Evolutionary conservation across 805 yeast genomes (phyloP), one percentile per base, ranked within the genome.

Genomic region (Metschnikowia vanudenii): DNA sequence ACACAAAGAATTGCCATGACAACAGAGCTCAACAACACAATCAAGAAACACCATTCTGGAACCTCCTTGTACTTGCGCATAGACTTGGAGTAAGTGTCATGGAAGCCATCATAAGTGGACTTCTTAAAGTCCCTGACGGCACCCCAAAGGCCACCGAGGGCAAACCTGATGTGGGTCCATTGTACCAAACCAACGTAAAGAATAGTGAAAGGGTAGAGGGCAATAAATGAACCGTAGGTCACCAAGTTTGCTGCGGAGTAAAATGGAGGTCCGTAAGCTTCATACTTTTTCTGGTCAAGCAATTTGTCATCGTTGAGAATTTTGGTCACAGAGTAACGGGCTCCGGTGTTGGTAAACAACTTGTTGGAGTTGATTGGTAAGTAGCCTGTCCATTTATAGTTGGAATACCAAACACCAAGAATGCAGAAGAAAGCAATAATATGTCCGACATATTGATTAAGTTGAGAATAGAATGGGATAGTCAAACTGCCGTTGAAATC

Each of bases 11-110:
- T 62, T 11, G 75, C 59, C 44, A 69, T 44, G 17, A 62, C 73
- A 51, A 71, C 58, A 45, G 64, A 58, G 4, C 57, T 45, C 11
- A 68, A 51, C 49, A 69, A 64, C 3, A 65, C 53, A 35, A 66
- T 39, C 4, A 46, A 49, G 46, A 56, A 71, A 74, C 76, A 72
- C 76, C 76, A 72, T 45, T 71, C 75, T 37, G 76, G 76, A 13
- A 67, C 66, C 53, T 64, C 67, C 45, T 60, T 66, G 52, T 56
- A 72, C 44, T 68, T 68, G 29, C 52, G 51, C 71, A 67, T 67
- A 64, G 65, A 62, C 41, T 52, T 57, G 33, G 64, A 52, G 33
- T 60, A 67, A 1, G 71, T 63, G 45, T 67, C 72, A 34, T 62
- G 46, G 45, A 60, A 66, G 1, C 65, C 72, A 14, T 63, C 67